Evolutionary conservation across 768 basidiomycete genomes (phyloP).

Genomic region (Psilocybe azurescens): DNA sequence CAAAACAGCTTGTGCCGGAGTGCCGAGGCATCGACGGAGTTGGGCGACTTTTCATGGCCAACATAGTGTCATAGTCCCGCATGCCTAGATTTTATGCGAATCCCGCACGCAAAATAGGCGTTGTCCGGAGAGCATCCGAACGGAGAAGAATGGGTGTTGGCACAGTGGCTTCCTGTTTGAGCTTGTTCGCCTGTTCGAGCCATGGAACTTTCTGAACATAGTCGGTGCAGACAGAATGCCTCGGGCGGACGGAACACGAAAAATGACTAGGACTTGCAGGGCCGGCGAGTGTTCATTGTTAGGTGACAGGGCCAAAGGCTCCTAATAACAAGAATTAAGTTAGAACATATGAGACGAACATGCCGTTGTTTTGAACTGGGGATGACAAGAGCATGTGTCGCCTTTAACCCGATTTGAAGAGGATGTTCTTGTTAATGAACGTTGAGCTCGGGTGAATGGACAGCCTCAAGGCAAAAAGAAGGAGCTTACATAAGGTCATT

Average conservation of each 20-base stretch:
- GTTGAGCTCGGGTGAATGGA: constrained; percentile 7
- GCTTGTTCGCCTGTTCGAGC: not conserved
- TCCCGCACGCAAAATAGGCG: constrained; percentile 8
- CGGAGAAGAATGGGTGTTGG: not conserved
- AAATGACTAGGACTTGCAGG: no score
- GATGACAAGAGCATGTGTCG: constrained; percentile 16
- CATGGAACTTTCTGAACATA: not conserved
- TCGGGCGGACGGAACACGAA: not conserved
- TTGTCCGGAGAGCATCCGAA: constrained; percentile 4
- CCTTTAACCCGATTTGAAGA: constrained; percentile 12
- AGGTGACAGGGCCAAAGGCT: constrained; percentile 5
- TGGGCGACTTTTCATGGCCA: not conserved
- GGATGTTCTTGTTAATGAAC: constrained; percentile 3
- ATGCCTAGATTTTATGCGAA: constrained; percentile 6
- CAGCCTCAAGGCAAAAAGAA: constrained; percentile 25
- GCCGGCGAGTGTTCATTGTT: not conserved
- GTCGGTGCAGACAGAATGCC: not conserved
- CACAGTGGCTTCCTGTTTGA: not conserved
- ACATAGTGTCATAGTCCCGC: not conserved
- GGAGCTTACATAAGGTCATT: constrained; percentile 27
- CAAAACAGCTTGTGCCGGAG: not conserved
- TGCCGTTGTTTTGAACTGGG: constrained; percentile 11
- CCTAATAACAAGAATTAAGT: constrained; percentile 1
- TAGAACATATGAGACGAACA: not conserved
- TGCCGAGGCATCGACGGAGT: not conserved